These are phyloP conservation scores for Panicum hallii DNA, from an alignment of 202 grass and related monocot genomes.

Conservation along the genomic window DNA sequence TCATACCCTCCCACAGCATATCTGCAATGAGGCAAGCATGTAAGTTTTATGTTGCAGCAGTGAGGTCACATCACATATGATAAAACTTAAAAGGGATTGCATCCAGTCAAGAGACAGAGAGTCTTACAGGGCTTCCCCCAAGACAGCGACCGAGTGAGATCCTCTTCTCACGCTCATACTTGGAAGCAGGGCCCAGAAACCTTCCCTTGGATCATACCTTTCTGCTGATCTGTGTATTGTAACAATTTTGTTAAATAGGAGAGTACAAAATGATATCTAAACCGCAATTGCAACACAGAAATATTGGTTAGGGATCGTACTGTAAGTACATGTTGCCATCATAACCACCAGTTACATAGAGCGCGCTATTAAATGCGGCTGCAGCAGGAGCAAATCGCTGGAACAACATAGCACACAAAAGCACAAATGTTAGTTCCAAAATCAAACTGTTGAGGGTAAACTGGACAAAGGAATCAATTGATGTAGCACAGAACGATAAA, in stretches of 20 bases:
- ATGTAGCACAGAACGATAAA: slow-evolving; percentile 7
- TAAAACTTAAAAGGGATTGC: not conserved
- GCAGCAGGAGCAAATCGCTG: slow-evolving; percentile 81
- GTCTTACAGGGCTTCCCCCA: slow-evolving; percentile 58
- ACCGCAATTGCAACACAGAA: slow-evolving; percentile 1
- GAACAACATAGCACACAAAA: slow-evolving; percentile 36
- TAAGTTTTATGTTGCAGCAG: slow-evolving; percentile 14
- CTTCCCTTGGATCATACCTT: slow-evolving; percentile 95
- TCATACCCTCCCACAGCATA: slow-evolving; percentile 73
- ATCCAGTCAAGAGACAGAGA: not conserved
- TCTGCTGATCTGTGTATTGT: slow-evolving; percentile 63
- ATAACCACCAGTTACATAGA: slow-evolving; percentile 82
- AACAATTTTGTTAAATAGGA: slow-evolving; percentile 25
- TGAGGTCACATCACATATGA: not conserved
- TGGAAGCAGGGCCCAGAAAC: slow-evolving; percentile 72
- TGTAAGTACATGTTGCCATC: slow-evolving; percentile 71
- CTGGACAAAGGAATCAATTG: not conserved
- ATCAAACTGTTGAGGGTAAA: slow-evolving; percentile 19
- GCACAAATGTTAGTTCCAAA: slow-evolving; percentile 16
- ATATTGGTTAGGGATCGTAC: slow-evolving; percentile 51
- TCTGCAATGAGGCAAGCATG: slow-evolving; percentile 40
- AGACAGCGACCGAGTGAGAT: slow-evolving; percentile 56
- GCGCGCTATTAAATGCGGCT: slow-evolving; percentile 53
- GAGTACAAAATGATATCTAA: slow-evolving; percentile 13
- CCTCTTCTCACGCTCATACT: slow-evolving; percentile 74